Percentiles rank a stretch among this genome's conserved stretches.
Conservation (phyloP, 106 monocot species). For the Posidonia australis region DNA sequence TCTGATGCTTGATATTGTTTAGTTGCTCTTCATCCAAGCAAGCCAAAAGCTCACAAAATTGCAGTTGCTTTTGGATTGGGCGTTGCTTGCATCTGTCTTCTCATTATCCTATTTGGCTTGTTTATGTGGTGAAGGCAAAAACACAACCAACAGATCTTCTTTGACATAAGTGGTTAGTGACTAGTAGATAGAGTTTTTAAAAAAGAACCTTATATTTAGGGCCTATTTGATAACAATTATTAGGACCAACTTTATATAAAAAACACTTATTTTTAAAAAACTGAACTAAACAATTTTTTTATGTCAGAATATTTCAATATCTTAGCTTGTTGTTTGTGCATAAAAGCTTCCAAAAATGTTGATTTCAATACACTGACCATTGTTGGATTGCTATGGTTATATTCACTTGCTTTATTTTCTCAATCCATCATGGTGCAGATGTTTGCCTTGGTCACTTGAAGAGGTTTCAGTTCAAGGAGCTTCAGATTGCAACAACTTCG, state of each 20-base stretch:
- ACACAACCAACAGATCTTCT: constrained; percentile 23
- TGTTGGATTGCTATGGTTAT: not conserved
- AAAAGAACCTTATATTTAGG: not conserved
- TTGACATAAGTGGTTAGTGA: constrained; percentile 31
- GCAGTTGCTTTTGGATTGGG: constrained; percentile 24
- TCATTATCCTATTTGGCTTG: constrained; percentile 13
- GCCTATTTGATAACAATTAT: no score
- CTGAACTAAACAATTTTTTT: no score
- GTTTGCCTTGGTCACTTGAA: constrained; percentile 38
- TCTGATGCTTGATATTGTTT: not conserved
- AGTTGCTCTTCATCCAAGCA: constrained; percentile 3
- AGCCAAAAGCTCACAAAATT: constrained; percentile 20
- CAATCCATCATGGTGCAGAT: constrained; percentile 33
- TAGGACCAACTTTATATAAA: no score
- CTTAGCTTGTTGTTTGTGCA: no score
- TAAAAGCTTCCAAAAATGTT: no score
- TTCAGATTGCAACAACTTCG: constrained; percentile 51
- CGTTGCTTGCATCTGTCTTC: constrained; percentile 13
- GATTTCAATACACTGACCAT: no score
- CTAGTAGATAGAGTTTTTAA: not conserved
- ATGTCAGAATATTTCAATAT: no score
- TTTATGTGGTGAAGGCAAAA: constrained; percentile 31
- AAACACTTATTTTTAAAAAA: no score
- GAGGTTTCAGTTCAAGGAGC: constrained; percentile 45
- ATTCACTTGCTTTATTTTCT: not conserved